phyloP scores from a whole-genome alignment of 345 rosid genomes.

The Linum tenue region DNA sequence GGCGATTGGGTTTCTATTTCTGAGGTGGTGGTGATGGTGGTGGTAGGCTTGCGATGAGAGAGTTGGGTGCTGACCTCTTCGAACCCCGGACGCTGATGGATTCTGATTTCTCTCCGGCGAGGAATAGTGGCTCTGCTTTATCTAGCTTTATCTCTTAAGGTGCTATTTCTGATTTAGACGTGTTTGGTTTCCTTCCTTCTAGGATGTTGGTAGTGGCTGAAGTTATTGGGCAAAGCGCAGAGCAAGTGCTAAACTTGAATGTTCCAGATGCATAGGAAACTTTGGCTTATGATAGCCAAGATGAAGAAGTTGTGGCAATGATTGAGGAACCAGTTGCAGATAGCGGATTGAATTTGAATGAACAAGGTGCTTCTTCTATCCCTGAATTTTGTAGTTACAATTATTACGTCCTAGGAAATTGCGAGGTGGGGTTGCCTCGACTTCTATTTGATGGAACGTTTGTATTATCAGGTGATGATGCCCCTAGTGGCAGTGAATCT shows the following conservation, averaged over 20 bases:
- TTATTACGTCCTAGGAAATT: background rate
- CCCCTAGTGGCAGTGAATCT: slow-evolving; percentile 48
- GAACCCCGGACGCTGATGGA: slow-evolving; percentile 41
- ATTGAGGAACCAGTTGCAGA: slow-evolving; percentile 64
- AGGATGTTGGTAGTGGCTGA: slow-evolving; percentile 39
- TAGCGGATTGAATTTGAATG: too few relatives aligned
- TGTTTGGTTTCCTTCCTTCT: too few relatives aligned
- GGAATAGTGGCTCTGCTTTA: slow-evolving; percentile 25
- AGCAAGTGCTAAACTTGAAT: slow-evolving; percentile 58
- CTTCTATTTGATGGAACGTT: background rate
- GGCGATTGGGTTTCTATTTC: too few relatives aligned
- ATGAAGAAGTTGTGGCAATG: slow-evolving; percentile 35
- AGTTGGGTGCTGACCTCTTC: slow-evolving; percentile 47
- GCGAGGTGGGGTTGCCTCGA: slow-evolving; percentile 6
- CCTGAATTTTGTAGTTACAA: background rate
- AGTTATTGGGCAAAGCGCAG: slow-evolving; percentile 59
- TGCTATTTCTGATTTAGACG: background rate
- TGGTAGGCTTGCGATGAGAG: too few relatives aligned
- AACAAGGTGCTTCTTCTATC: too few relatives aligned
- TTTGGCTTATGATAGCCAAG: background rate
- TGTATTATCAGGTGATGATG: slow-evolving; percentile 52
- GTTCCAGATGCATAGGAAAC: slow-evolving; percentile 86
- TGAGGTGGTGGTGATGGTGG: too few relatives aligned
- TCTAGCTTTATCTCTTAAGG: background rate
- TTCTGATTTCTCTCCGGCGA: slow-evolving; percentile 22